A percentile compares a stretch with the other conserved stretches of the same genome.
Evolutionary conservation across 495 filamentous ascomycete species (phyloP).

Genomic region (Penicillium psychrofluorescens): DNA sequence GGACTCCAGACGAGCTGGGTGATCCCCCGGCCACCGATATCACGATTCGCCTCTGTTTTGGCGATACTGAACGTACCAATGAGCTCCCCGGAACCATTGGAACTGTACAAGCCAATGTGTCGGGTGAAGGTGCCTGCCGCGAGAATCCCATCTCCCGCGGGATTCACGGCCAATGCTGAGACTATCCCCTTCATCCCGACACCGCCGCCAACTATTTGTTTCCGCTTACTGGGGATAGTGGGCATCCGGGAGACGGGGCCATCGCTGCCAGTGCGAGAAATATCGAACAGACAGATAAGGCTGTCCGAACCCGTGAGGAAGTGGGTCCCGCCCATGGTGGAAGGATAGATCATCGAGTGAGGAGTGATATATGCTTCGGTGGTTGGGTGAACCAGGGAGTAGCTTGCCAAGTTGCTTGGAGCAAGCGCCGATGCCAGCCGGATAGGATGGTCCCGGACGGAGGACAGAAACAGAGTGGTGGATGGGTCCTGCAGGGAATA

Average conservation of each 20-base stretch:
- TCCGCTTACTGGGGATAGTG: constrained; percentile 70
- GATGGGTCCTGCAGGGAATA: constrained; percentile 58
- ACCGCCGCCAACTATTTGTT: constrained; percentile 60
- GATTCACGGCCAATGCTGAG: constrained; percentile 52
- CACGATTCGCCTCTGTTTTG: constrained; percentile 28
- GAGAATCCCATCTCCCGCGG: constrained; percentile 48
- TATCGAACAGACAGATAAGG: constrained; percentile 71
- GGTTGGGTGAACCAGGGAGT: constrained; percentile 62
- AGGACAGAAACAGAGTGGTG: constrained; percentile 63
- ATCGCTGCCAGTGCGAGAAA: constrained; percentile 51
- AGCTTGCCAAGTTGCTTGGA: constrained; percentile 47
- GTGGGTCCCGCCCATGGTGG: constrained; percentile 43
- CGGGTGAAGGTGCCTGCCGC: constrained; percentile 80
- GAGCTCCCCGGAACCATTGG: constrained; percentile 54
- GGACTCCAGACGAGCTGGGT: constrained; percentile 73
- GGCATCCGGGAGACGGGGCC: constrained; percentile 55
- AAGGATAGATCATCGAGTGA: constrained; percentile 63
- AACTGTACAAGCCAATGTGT: constrained; percentile 69
- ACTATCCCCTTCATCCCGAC: constrained; percentile 81
- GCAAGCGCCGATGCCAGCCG: constrained; percentile 56
- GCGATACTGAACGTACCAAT: constrained; percentile 58
- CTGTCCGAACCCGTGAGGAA: constrained; percentile 69
- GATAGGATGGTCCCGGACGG: constrained; percentile 65
- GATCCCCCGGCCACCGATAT: constrained; percentile 59
- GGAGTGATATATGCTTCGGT: constrained; percentile 77